Evolutionary conservation across 2,329 filamentous ascomycete species (phyloP).

Genomic region (Neofusicoccum laricinum): DNA sequence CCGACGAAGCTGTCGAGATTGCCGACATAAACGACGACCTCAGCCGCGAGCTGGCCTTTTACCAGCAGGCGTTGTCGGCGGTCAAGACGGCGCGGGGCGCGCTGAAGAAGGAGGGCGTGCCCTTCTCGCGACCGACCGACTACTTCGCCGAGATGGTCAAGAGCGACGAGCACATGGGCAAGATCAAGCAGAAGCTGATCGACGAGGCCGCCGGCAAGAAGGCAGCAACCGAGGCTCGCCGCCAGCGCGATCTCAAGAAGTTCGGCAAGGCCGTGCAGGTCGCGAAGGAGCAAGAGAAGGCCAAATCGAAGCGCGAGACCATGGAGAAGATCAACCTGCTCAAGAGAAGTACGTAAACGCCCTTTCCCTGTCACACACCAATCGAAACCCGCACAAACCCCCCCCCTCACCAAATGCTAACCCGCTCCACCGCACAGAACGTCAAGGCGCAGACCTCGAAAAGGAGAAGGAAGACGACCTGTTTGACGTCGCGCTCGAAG

Average conservation of each 20-base stretch:
- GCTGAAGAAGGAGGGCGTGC: constrained; percentile 76
- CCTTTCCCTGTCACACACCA: too few relatives aligned
- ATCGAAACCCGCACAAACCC: too few relatives aligned
- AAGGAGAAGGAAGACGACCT: constrained; percentile 75
- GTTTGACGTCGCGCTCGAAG: constrained; percentile 86
- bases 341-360: constrained; percentile 76
- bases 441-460: constrained; percentile 67
- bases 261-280: constrained; percentile 98
- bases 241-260: constrained; percentile 94
- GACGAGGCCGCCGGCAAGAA: constrained; percentile 92
- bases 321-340: constrained; percentile 92
- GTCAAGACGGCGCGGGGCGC: constrained; percentile 69
- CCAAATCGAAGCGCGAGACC: constrained; percentile 87
- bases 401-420: constrained; percentile 24
- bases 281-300: constrained; percentile 89
- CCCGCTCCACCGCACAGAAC: constrained; percentile 57
- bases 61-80: constrained; percentile 81
- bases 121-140: constrained; percentile 85
- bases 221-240: constrained; percentile 84
- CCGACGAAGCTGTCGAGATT: constrained; percentile 67
- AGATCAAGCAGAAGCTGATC: constrained; percentile 88
- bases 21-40: constrained; percentile 87
- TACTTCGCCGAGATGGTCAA: constrained; percentile 99
- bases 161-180: constrained; percentile 90
- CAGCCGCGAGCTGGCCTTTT: constrained; percentile 88